Evolutionary conservation across 805 yeast species (phyloP).

Genomic region (Yarrowia alimentaria): DNA sequence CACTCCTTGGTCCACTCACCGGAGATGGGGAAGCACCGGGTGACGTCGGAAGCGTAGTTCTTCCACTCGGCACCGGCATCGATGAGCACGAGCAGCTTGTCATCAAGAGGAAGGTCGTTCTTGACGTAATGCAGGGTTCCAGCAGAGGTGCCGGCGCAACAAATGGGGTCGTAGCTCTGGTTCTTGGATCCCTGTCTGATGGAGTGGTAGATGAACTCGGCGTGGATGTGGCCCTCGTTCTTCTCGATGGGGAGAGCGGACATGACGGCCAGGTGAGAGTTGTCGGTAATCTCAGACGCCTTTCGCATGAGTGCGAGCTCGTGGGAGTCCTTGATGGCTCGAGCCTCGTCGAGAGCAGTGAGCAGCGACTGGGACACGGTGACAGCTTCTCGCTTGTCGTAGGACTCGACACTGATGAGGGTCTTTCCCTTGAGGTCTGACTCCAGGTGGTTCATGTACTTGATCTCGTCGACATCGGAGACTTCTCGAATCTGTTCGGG

Average conservation of each 20-base stretch:
- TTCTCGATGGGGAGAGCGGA: slow-evolving; percentile 81
- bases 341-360: slow-evolving; percentile 80
- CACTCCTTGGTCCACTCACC: slow-evolving; percentile 92
- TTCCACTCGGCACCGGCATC: slow-evolving; percentile 99
- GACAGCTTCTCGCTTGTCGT: slow-evolving; percentile 28
- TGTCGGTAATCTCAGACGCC: slow-evolving; percentile 83
- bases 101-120: slow-evolving; percentile 64
- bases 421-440: slow-evolving; percentile 32
- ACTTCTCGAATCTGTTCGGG: slow-evolving; percentile 59
- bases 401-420: slow-evolving; percentile 36
- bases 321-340: slow-evolving; percentile 78
- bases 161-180: slow-evolving; percentile 91
- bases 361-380: slow-evolving; percentile 34
- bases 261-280: slow-evolving; percentile 89
- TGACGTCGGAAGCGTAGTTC: slow-evolving; percentile 89
- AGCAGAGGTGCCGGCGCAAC: slow-evolving; percentile 90
- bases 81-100: slow-evolving; percentile 67
- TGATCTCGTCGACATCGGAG: slow-evolving; percentile 81
- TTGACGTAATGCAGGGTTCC: slow-evolving; percentile 87
- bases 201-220: slow-evolving; percentile 91
- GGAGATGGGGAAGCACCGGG: slow-evolving; percentile 87
- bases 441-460: slow-evolving; percentile 55
- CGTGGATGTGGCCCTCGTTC: slow-evolving; percentile 90
- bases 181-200: slow-evolving; percentile 89
- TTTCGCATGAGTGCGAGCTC: slow-evolving; percentile 74